Evolutionary conservation across 2,329 filamentous ascomycete genomes (phyloP), one percentile per base, ranked within the genome.

Genomic region (Beauveria sp.): DNA sequence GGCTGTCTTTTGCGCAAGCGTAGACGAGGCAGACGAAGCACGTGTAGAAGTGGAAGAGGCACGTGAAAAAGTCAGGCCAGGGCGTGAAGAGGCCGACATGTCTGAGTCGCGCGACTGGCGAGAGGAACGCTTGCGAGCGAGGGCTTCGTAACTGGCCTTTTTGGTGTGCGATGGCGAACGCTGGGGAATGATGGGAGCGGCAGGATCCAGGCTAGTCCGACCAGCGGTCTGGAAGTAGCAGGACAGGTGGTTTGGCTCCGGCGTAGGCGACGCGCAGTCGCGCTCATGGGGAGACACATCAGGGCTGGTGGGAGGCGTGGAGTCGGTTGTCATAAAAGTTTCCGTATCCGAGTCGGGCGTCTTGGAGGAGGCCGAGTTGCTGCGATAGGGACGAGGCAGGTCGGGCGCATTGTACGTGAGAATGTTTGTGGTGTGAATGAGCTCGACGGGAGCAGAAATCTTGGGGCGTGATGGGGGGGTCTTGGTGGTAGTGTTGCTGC

Each of bases 381-480:
- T 78, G 44, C 82, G 84, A 12, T 71, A 67, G n/a, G 66, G 72
- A 70, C 70, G 80, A 50, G 79, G 78, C 64, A 97, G 86, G 71
- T 97, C 89, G 55, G 93, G 93, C 10, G 94, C 92, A 71, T 93
- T 93, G 81, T 96, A 96, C 8, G 91, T 92, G 59, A 97, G 87
- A 84, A 96, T 91, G 75, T 97, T 99, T 67, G 94, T 97, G 5
- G 93, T 96, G 63, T 94, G 96, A 54, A 97, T 80, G 64, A 99
- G 82, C 74, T 92, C 87, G 58, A 96, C 82, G 0, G 94, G 94
- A 3, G 82, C 85, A 1, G 94, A 99, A 71, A 99, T 99, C 78
- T 92, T 87, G 71, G 81, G 74, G 62, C 88, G 84, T 66, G 86
- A 43, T 14, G 60, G 57, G 65, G 50, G 73, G 65, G 68, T 78